A percentile compares a stretch with the other conserved stretches of the same genome.
These are phyloP conservation scores for Crucihimalaya himalaica DNA, from an alignment of 345 rosid species.

Conservation along the genomic window DNA sequence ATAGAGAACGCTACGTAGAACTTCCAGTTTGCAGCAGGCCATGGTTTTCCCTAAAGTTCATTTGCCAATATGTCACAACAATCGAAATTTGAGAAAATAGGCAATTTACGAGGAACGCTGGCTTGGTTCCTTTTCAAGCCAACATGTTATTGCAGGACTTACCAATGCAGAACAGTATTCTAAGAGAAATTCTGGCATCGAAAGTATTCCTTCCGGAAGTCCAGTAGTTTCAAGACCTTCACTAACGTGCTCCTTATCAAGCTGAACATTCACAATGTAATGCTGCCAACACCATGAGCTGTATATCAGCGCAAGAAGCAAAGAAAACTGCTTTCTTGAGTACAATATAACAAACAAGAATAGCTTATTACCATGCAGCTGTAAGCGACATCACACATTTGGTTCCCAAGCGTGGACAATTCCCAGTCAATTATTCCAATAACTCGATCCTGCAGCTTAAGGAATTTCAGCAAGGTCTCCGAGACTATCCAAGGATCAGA, in stretches of 20 bases:
- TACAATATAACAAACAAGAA: neutral
- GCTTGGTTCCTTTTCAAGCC: neutral
- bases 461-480: neutral
- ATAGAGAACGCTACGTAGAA: constrained; percentile 87
- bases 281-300: constrained; percentile 53
- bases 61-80: constrained; percentile 16
- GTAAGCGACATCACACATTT: constrained; percentile 94
- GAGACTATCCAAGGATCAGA: neutral
- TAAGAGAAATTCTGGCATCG: constrained; percentile 75
- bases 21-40: constrained; percentile 92
- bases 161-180: constrained; percentile 83
- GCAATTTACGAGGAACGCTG: neutral
- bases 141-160: constrained; percentile 40
- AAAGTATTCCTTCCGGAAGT: constrained; percentile 82
- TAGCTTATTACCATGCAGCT: constrained; percentile 68
- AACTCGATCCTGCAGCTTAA: constrained; percentile 75
- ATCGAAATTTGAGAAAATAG: neutral
- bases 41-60: constrained; percentile 66
- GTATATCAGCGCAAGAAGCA: constrained; percentile 24
- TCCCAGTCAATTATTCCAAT: constrained; percentile 98
- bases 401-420: constrained; percentile 93
- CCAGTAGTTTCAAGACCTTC: constrained; percentile 69
- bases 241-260: constrained; percentile 37
- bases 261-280: constrained; percentile 49
- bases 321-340: neutral